These are phyloP conservation scores for Aspergillus sclerotialis DNA, from an alignment of 2,329 filamentous ascomycete genomes.

Conservation along the genomic window DNA sequence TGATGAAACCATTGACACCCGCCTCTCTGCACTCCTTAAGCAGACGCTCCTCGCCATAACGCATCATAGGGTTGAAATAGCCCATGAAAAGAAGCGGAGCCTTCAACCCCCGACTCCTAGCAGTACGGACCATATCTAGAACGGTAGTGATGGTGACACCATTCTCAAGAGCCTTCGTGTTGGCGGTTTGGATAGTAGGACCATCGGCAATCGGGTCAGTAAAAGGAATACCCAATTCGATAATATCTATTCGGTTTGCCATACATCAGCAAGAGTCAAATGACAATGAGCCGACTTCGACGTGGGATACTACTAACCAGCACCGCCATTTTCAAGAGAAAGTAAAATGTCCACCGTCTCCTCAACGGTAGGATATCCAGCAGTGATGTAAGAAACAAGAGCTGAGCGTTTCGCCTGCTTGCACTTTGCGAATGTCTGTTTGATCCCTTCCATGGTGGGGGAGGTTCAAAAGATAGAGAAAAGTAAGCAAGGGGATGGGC, in stretches of 20 bases:
- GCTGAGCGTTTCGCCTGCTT: constrained; percentile 61
- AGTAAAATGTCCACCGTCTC: constrained; percentile 79
- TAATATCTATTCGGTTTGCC: constrained; percentile 59
- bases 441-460: constrained; percentile 46
- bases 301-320: constrained; percentile 51
- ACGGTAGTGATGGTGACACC: constrained; percentile 76
- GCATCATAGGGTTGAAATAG: constrained; percentile 94
- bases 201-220: constrained; percentile 98
- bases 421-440: constrained; percentile 51
- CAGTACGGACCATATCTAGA: constrained; percentile 75
- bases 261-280: constrained; percentile 1
- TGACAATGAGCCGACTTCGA: constrained; percentile 1
- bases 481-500: background rate
- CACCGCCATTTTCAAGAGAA: constrained; percentile 84
- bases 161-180: constrained; percentile 83
- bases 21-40: constrained; percentile 75
- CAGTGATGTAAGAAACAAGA: constrained; percentile 92
- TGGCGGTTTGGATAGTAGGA: constrained; percentile 91
- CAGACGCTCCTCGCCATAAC: constrained; percentile 87
- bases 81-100: constrained; percentile 92
- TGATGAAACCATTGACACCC: constrained; percentile 91
- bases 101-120: constrained; percentile 67
- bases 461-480: constrained; percentile 4
- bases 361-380: constrained; percentile 77
- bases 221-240: constrained; percentile 93